Percentiles rank a stretch among this genome's conserved stretches.
phyloP scores from a whole-genome alignment of 768 basidiomycete species.

The Suillus alpinus region DNA sequence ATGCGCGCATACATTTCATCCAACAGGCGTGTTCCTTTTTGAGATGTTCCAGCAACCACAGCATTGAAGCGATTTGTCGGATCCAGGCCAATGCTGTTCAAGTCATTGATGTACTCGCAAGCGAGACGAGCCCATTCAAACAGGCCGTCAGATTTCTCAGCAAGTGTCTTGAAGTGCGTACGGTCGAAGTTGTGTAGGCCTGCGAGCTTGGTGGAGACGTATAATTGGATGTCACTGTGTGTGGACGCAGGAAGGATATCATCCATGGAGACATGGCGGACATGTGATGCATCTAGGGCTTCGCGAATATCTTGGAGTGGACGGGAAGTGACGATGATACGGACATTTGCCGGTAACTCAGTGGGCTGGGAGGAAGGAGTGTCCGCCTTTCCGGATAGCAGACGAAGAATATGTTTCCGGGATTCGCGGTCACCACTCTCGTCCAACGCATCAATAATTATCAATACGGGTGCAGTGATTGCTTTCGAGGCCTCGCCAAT shows the following conservation, averaged over 20 bases:
- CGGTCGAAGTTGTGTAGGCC: no score
- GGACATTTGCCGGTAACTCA: conserved; percentile 8
- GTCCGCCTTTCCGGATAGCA: background rate
- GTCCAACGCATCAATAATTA: conserved; percentile 26
- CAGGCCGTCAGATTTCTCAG: background rate
- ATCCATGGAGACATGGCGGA: background rate
- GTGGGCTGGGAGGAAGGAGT: background rate
- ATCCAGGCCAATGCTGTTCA: background rate
- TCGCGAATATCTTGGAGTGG: conserved; percentile 3
- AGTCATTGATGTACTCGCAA: conserved; percentile 9
- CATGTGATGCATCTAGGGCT: conserved; percentile 4
- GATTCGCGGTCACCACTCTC: conserved; percentile 8
- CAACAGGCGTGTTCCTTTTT: background rate
- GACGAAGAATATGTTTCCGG: conserved; percentile 12
- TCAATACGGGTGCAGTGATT: conserved; percentile 17
- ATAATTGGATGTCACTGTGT: no score
- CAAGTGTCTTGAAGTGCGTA: background rate
- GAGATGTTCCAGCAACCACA: background rate
- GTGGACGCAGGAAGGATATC: background rate
- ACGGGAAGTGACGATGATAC: conserved; percentile 17
- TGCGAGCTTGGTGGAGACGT: no score
- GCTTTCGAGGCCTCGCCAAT: background rate
- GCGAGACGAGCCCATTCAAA: conserved; percentile 10
- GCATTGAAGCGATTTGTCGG: conserved; percentile 1
- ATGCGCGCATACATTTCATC: conserved; percentile 3